Conservation (phyloP, 768 basidiomycete species). For the Tylopilus felleus region DNA sequence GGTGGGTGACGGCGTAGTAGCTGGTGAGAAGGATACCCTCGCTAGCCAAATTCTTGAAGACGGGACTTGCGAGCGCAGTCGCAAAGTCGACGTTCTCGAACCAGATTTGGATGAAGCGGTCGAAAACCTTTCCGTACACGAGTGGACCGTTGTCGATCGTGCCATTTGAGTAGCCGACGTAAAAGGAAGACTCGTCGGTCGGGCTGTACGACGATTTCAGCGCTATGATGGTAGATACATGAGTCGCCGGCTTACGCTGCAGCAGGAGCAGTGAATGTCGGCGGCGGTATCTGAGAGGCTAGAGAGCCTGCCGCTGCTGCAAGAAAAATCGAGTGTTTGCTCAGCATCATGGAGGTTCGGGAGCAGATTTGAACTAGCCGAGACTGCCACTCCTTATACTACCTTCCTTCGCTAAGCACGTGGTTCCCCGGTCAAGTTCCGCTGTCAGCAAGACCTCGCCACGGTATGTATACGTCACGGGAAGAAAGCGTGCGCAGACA, state of each 20-base stretch:
- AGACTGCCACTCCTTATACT: no score
- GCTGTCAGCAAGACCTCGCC: no score
- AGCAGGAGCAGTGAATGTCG: not conserved
- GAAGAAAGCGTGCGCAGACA: no score
- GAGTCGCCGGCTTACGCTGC: not conserved
- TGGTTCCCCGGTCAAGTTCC: no score
- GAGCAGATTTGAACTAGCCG: no score
- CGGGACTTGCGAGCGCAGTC: not conserved
- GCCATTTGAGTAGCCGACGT: conserved; percentile 13
- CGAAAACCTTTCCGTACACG: not conserved
- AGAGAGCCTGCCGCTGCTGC: conserved; percentile 9
- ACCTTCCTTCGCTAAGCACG: no score
- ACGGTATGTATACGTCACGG: no score
- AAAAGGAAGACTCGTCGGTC: conserved; percentile 34
- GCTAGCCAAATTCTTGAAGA: not conserved
- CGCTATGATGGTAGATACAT: not conserved
- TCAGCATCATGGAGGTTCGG: no score
- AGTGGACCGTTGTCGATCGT: not conserved
- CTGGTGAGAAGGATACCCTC: not conserved
- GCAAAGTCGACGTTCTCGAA: not conserved
- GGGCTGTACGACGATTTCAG: conserved; percentile 14
- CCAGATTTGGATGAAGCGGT: not conserved
- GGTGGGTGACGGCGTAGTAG: not conserved
- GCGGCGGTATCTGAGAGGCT: conserved; percentile 10
- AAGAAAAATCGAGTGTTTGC: conserved; percentile 6